phyloP scores from a whole-genome alignment of 2,329 filamentous ascomycete species.

The Colletotrichum destructivum region DNA sequence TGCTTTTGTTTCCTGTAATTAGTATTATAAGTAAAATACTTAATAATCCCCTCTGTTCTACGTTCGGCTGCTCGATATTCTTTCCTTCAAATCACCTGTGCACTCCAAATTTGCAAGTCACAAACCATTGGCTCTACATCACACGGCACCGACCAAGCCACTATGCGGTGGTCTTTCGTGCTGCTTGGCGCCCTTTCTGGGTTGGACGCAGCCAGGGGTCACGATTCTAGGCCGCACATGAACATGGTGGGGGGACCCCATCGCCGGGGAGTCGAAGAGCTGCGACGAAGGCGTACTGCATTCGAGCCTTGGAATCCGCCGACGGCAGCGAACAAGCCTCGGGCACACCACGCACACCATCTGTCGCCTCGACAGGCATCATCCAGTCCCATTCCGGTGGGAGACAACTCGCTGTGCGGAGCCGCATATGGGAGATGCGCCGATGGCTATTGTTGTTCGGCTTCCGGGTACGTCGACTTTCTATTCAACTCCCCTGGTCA shows the following conservation, averaged over 20 bases:
- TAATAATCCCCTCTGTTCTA: neutral
- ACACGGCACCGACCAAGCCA: neutral
- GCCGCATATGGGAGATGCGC: slow-evolving; percentile 48
- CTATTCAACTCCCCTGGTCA: neutral
- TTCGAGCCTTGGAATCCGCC: slow-evolving; percentile 48
- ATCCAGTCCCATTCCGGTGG: neutral
- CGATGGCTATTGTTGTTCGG: slow-evolving; percentile 52
- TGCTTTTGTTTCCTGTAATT: neutral
- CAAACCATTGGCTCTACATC: too few species aligned
- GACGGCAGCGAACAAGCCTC: slow-evolving; percentile 42
- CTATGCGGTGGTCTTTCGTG: slow-evolving; percentile 47
- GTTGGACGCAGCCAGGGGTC: slow-evolving; percentile 46
- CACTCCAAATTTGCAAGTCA: neutral
- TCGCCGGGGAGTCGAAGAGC: slow-evolving; percentile 6
- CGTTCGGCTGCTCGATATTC: neutral
- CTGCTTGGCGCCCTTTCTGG: slow-evolving; percentile 47
- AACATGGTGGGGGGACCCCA: slow-evolving; percentile 20
- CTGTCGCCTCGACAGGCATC: slow-evolving; percentile 42
- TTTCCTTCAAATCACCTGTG: neutral
- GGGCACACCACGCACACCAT: neutral
- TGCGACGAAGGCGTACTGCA: slow-evolving; percentile 6
- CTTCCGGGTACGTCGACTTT: slow-evolving; percentile 47
- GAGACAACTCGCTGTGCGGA: slow-evolving; percentile 47
- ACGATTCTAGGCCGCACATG: slow-evolving; percentile 41
- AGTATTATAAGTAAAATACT: neutral